These are phyloP conservation scores for Solanum pinnatisectum DNA, from an alignment of 257 asterid species.

Conservation along the genomic window DNA sequence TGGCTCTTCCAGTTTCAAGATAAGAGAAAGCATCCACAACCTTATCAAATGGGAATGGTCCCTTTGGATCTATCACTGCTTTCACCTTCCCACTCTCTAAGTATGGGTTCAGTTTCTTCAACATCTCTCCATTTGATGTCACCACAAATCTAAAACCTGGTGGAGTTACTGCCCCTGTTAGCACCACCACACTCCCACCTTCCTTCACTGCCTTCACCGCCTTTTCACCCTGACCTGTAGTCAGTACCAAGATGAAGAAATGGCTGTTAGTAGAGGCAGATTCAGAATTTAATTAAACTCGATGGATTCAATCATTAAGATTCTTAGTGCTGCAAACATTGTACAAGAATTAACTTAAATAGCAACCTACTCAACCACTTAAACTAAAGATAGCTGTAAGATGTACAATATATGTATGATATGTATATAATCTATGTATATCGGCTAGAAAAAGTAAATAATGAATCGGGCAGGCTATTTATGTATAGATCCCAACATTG, in stretches of 20 bases:
- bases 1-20: conserved; percentile 61
- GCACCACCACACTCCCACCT: conserved; percentile 73
- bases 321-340: neutral
- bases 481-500: neutral
- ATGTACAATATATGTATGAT: neutral
- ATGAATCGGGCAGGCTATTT: neutral
- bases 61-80: conserved; percentile 62
- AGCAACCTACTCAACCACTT: neutral
- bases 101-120: conserved; percentile 64
- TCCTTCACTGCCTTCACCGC: conserved; percentile 78
- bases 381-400: neutral
- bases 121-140: conserved; percentile 58
- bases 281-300: neutral
- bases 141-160: conserved; percentile 84
- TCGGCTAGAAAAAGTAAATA: neutral
- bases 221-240: conserved; percentile 71
- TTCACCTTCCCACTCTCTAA: conserved; percentile 70
- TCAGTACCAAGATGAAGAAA: neutral
- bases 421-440: no score
- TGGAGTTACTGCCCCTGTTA: conserved; percentile 72
- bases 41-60: conserved; percentile 70
- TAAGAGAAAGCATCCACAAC: conserved; percentile 70
- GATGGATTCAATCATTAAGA: neutral
- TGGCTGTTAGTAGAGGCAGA: neutral
- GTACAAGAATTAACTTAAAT: neutral